Evolutionary conservation across 805 yeast species (phyloP).

Genomic region (Wickerhamiella allomyrinae): DNA sequence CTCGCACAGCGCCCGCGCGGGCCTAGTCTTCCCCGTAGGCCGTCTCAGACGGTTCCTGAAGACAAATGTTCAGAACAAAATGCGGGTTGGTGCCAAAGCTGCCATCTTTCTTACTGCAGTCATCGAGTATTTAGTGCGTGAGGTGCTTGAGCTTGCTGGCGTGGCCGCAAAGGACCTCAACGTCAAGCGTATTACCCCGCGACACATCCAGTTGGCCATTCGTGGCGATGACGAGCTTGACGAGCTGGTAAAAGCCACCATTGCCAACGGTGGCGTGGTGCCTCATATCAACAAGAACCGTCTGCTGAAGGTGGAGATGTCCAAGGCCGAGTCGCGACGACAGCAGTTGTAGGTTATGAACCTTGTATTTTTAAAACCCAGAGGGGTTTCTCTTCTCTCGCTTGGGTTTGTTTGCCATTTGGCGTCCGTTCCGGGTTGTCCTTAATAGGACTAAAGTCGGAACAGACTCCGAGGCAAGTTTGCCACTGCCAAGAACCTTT

Average conservation of each 20-base stretch:
- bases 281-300: slow-evolving; percentile 93
- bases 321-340: no score
- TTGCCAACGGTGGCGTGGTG: slow-evolving; percentile 98
- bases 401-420: no score
- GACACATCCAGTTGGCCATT: slow-evolving; percentile 96
- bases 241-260: slow-evolving; percentile 85
- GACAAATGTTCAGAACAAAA: slow-evolving; percentile 81
- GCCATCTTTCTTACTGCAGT: slow-evolving; percentile 95
- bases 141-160: slow-evolving; percentile 95
- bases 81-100: slow-evolving; percentile 94
- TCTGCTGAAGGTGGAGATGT: slow-evolving; percentile 45
- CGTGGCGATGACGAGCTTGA: slow-evolving; percentile 98
- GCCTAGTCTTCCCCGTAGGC: slow-evolving; percentile 98
- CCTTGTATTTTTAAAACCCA: no score
- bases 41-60: slow-evolving; percentile 94
- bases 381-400: no score
- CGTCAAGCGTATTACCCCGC: slow-evolving; percentile 97
- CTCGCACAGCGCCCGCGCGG: slow-evolving; percentile 39
- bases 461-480: no score
- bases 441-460: no score
- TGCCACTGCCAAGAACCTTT: no score
- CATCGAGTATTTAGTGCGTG: slow-evolving; percentile 93
- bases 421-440: no score
- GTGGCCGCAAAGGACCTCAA: slow-evolving; percentile 98
- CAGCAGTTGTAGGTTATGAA: no score